Base-by-base conservation (phyloP, 495 filamentous ascomycete genomes). In the Chaetomidium leptoderma region DNA sequence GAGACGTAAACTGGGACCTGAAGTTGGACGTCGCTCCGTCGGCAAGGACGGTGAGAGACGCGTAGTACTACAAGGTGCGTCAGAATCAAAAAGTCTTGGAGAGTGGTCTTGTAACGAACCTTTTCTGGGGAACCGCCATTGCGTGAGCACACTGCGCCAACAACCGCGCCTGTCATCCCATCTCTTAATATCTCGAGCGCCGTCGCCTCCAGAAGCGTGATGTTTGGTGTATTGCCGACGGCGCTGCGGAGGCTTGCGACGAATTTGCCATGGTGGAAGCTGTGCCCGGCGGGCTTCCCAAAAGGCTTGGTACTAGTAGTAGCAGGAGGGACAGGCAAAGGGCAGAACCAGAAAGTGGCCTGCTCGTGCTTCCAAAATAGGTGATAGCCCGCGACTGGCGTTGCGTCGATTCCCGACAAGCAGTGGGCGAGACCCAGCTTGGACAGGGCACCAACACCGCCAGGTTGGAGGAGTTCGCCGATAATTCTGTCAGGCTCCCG, bases 401-500 rank as follows among this genome's bases (percentile, higher is more conserved):
- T 79, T 1, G 89, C 84, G 63, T 92, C 90, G 58, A 95, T 93
- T 10, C 72, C 86, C 32, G 92, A 86, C 13, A 95, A 72, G 65
- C 90, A 92, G 53, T 87, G 81, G 40, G 62, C 58, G 49, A 95
- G 70, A 8, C 88, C 90, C 35, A 92, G 71, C 47, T 83, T 78
- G 61, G 85, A 80, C 52, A 95, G 75, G 33, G 90, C 87, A 32
- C 75, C 72, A 16, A 92, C 86, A 27, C 90, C 90, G 4, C 90
- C 90, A 11, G 90, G 90, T 65, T 95, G 90, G 58, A 95, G 70
- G 42, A 95, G 72, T 72, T 95, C 90, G 26, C 90, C 90, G 17
- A 93, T 88, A 61, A 95, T 93, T 49, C 90, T 84, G 71, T 93
- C 88, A n/a, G 89, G 90, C 71, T 92, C 87, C 64, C 86, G 87